Percentiles rank a stretch among this genome's conserved stretches.
These are phyloP conservation scores for Leccinum barrowsii DNA, from an alignment of 768 basidiomycete genomes.

Conservation along the genomic window DNA sequence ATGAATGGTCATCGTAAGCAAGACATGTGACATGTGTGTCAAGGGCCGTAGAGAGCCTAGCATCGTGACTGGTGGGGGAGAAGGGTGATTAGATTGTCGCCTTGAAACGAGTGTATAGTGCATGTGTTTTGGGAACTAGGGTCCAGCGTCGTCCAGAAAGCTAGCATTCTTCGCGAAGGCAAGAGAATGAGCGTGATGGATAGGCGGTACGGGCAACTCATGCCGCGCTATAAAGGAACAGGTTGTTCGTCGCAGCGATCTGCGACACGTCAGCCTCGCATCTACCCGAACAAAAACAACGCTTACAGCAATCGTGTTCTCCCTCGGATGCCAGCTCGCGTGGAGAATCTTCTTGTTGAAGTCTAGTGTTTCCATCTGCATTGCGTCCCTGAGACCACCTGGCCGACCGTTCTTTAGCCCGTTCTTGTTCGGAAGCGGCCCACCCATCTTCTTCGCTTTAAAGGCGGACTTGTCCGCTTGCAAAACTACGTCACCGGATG, in stretches of 20 bases:
- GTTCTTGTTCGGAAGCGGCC: constrained; percentile 68
- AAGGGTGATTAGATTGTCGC: constrained; percentile 27
- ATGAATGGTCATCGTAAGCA: constrained; percentile 29
- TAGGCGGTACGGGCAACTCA: constrained; percentile 21
- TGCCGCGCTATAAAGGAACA: constrained; percentile 38
- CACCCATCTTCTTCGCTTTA: constrained; percentile 98
- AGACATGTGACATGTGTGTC: constrained; percentile 24
- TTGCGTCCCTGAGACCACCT: constrained; percentile 70
- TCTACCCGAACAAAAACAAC: neutral
- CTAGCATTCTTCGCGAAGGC: constrained; percentile 12
- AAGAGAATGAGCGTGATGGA: neutral
- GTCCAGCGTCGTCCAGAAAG: constrained; percentile 9
- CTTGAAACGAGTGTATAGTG: constrained; percentile 19
- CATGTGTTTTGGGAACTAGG: constrained; percentile 14
- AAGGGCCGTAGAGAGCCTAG: constrained; percentile 12
- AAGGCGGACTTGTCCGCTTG: constrained; percentile 99
- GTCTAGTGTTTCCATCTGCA: constrained; percentile 83
- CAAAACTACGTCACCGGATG: constrained; percentile 82
- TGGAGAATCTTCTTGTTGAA: constrained; percentile 98
- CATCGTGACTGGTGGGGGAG: constrained; percentile 20
- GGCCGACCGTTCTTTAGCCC: constrained; percentile 75
- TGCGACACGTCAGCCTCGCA: constrained; percentile 29
- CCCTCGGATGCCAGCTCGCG: constrained; percentile 95
- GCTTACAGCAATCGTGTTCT: constrained; percentile 96
- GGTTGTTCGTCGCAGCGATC: constrained; percentile 81